These are phyloP conservation scores for Cinchona pubescens DNA, from an alignment of 257 asterid genomes.

Conservation along the genomic window DNA sequence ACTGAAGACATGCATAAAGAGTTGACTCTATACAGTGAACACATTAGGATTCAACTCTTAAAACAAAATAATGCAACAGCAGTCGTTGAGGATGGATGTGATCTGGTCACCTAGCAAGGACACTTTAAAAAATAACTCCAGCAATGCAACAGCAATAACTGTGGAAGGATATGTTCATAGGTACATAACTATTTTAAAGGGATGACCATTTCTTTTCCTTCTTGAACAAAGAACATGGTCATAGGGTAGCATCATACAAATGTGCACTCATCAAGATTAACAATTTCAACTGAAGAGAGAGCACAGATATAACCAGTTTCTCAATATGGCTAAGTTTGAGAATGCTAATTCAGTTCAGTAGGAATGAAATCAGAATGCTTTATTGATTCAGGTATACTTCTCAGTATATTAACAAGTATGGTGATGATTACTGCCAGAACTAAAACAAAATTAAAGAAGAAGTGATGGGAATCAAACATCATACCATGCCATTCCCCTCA, in stretches of 20 bases:
- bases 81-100: background rate
- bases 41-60: background rate
- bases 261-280: background rate
- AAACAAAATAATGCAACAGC: too few relatives aligned
- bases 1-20: background rate
- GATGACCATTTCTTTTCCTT: background rate
- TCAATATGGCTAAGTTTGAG: background rate
- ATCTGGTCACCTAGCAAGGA: background rate
- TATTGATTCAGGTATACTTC: background rate
- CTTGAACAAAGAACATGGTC: background rate
- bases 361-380: background rate
- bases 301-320: background rate
- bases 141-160: background rate
- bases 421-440: background rate
- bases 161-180: too few relatives aligned
- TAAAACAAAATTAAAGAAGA: background rate
- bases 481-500: conserved; percentile 99
- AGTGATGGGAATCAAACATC: conserved; percentile 8
- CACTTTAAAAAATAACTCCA: background rate
- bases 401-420: background rate
- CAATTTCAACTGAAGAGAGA: background rate
- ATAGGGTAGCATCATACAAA: background rate
- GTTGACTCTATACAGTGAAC: background rate
- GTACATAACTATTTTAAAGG: background rate
- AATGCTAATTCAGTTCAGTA: background rate